phyloP scores from a whole-genome alignment of 192 early-diverging fungal species.

The Tieghemiomyces parasiticus region DNA sequence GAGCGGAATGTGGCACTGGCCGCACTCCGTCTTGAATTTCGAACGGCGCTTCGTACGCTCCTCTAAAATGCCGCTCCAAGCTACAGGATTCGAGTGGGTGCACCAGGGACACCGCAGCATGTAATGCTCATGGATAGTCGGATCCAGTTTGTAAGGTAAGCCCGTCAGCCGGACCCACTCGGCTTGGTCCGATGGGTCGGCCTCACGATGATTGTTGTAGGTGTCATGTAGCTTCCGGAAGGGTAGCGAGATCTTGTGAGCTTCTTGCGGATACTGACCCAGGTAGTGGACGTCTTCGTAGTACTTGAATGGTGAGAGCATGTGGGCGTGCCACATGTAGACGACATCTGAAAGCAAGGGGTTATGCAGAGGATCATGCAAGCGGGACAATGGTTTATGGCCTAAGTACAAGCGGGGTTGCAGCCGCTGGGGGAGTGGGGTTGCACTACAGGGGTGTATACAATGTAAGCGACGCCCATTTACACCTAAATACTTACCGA shows the following conservation, averaged over 20 bases:
- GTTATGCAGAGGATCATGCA: conserved; percentile 5
- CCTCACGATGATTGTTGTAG: background rate
- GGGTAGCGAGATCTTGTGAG: background rate
- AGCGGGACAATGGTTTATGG: background rate
- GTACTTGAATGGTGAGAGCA: conserved; percentile 38
- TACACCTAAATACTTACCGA: conserved; percentile 20
- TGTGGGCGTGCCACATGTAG: conserved; percentile 44
- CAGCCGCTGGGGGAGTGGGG: too few species aligned
- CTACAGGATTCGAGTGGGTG: background rate
- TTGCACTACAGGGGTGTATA: background rate
- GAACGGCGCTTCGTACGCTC: background rate
- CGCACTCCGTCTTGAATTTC: background rate
- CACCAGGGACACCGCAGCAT: background rate
- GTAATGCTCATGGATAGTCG: background rate
- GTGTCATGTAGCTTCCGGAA: background rate
- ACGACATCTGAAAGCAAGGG: conserved; percentile 32
- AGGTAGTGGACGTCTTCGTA: conserved; percentile 38
- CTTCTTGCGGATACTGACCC: conserved; percentile 10
- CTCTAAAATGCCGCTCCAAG: background rate
- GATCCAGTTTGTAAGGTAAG: background rate
- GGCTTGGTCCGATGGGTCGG: too few species aligned
- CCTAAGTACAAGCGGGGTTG: conserved; percentile 3
- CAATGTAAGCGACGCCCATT: too few species aligned
- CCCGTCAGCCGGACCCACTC: background rate
- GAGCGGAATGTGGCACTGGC: background rate